These are phyloP conservation scores for Fusarium heterosporum DNA, from an alignment of 2,329 filamentous ascomycete species.

Conservation along the genomic window DNA sequence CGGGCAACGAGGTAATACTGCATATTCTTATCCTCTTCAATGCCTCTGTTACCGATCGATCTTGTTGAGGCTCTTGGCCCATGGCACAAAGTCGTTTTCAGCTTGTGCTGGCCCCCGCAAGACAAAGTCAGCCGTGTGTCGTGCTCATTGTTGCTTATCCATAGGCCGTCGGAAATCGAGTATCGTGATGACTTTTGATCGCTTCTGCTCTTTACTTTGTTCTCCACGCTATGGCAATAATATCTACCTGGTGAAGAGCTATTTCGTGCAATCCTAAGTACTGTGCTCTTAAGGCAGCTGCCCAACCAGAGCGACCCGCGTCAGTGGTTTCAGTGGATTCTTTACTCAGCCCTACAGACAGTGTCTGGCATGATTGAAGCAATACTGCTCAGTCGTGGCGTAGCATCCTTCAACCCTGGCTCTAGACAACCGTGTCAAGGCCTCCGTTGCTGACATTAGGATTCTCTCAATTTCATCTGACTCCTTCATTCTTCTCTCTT, in stretches of 20 bases:
- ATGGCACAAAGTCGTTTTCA: constrained; percentile 29
- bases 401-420: constrained; percentile 43
- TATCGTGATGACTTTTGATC: constrained; percentile 21
- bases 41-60: constrained; percentile 36
- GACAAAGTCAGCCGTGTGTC: constrained; percentile 21
- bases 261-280: constrained; percentile 33
- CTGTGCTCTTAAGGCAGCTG: constrained; percentile 19
- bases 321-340: constrained; percentile 37
- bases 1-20: constrained; percentile 19
- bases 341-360: constrained; percentile 44
- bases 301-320: constrained; percentile 33
- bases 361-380: constrained; percentile 33
- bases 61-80: constrained; percentile 21
- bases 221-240: constrained; percentile 36
- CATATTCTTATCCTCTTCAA: constrained; percentile 29
- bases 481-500: constrained; percentile 23
- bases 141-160: constrained; percentile 24
- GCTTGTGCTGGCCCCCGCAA: constrained; percentile 16
- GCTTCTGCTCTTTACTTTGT: constrained; percentile 19
- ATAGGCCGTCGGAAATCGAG: constrained; percentile 9
- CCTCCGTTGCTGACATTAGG: constrained; percentile 47
- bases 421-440: constrained; percentile 36
- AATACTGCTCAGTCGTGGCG: constrained; percentile 43
- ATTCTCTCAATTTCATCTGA: constrained; percentile 27
- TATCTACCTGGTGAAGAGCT: constrained; percentile 30